Evolutionary conservation across 306 rosid species (phyloP), one percentile per base, ranked within the genome.

Genomic region (Casuarina cunninghamiana): DNA sequence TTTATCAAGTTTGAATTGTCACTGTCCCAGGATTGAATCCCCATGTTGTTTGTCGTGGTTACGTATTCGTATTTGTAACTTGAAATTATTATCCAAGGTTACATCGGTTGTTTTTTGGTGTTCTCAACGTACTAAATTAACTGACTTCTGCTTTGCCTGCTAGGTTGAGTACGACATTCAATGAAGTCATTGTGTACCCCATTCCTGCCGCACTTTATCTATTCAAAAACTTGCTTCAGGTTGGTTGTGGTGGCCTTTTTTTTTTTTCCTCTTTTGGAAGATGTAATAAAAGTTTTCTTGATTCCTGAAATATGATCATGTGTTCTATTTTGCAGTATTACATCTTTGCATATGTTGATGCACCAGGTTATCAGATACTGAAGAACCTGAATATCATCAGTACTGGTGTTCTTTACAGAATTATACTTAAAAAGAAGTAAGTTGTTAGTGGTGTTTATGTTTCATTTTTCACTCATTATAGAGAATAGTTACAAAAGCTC

Each of bases 341-440:
- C 88, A 95, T 95, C 73, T 93, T 95, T 84, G 99, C 96, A 6
- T 87, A 93, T 78, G 99, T 93, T 75, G 97, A 95, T 82, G 97
- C 99, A 58, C 99, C 99, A 48, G 97, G 99, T 74, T 95, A 93
- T 87, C 99, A 93, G 84, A 95, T 95, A 81, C 77, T 92, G 57
- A 95, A 95, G 88, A 95, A 92, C 85, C 85, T 95, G 1, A 95
- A 95, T 71, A 95, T 95, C 37, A 93, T 95, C 80, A 95, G 94
- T 78, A 95, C 99, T 45, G 97, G 99, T 43, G 85, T 92, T 68
- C 82, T 95, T 8, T 92, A 95, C 91, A 82, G 97, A 88, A 91
- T 92, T 75, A 91, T 95, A 82, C 99, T 95, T 32, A 95, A 95
- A 87, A 91, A 83, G 78, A 89, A 86, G 99, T 91, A 79, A 53